These are phyloP conservation scores for Kondoa malvinella DNA, from an alignment of 768 basidiomycete genomes.

Conservation along the genomic window DNA sequence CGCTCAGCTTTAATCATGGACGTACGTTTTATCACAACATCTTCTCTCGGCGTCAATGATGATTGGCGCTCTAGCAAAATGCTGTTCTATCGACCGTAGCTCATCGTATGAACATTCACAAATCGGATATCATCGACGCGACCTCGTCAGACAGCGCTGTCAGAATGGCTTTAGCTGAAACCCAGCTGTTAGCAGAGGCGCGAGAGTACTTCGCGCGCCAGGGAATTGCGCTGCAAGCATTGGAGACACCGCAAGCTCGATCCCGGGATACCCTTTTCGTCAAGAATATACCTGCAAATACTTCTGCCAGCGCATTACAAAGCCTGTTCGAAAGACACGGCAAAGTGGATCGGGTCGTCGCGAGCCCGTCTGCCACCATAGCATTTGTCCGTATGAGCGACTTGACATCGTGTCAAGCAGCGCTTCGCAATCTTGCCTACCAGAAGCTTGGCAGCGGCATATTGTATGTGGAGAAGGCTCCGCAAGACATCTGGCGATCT, in stretches of 20 bases:
- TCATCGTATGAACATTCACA: slow-evolving; percentile 66
- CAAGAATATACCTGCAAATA: slow-evolving; percentile 92
- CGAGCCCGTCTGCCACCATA: slow-evolving; percentile 84
- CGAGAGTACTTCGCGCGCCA: slow-evolving; percentile 21
- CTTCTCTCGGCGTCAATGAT: slow-evolving; percentile 16
- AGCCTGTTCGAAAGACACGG: slow-evolving; percentile 66
- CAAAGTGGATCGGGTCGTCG: too few species aligned
- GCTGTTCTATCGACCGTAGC: slow-evolving; percentile 83
- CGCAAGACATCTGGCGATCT: slow-evolving; percentile 60
- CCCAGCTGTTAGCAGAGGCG: slow-evolving; percentile 87
- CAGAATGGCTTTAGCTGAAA: slow-evolving; percentile 88
- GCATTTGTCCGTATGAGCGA: slow-evolving; percentile 76
- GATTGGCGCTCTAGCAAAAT: slow-evolving; percentile 47
- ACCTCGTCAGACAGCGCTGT: slow-evolving; percentile 65
- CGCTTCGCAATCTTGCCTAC: slow-evolving; percentile 70
- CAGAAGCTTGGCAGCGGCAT: slow-evolving; percentile 72
- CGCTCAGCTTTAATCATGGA: too few species aligned
- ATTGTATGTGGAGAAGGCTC: slow-evolving; percentile 83
- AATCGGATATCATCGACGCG: slow-evolving; percentile 72
- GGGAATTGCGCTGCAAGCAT: slow-evolving; percentile 31
- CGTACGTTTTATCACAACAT: too few species aligned
- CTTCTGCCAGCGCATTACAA: slow-evolving; percentile 53
- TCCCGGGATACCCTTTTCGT: slow-evolving; percentile 75
- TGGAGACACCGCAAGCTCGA: slow-evolving; percentile 31
- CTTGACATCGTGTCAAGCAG: slow-evolving; percentile 50